These are phyloP conservation scores for Closterium sp. DNA, from an alignment of 139 green algal genomes.

Conservation along the genomic window DNA sequence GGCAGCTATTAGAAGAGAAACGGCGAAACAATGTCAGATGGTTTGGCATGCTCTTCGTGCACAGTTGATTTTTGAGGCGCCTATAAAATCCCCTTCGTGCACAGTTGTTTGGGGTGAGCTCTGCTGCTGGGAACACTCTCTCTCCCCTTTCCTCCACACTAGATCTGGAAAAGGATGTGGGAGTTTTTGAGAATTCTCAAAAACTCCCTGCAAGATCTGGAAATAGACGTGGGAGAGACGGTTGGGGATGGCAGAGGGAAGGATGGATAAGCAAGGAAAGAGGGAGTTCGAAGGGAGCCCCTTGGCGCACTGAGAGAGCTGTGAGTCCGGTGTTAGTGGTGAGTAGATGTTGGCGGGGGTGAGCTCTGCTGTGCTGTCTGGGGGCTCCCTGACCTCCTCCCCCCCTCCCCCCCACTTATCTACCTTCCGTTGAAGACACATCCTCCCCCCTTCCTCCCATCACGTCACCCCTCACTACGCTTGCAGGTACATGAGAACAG, in stretches of 20 bases:
- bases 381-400: constrained; percentile 75
- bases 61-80: too few species aligned
- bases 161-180: too few species aligned
- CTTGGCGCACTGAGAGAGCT: constrained; percentile 2
- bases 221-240: too few species aligned
- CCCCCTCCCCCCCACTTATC: constrained; percentile 38
- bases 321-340: background rate
- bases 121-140: constrained; percentile 58
- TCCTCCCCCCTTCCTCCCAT: too few species aligned
- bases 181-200: too few species aligned
- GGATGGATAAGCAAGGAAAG: background rate
- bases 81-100: too few species aligned
- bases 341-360: background rate
- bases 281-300: background rate
- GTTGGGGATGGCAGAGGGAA: background rate
- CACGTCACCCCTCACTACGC: too few species aligned
- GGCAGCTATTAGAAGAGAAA: background rate
- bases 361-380: constrained; percentile 14
- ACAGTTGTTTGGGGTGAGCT: constrained; percentile 13
- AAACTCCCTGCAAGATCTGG: too few species aligned
- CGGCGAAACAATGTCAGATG: too few species aligned
- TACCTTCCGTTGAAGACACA: too few species aligned
- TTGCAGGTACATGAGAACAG: constrained; percentile 77
- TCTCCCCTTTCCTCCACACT: constrained; percentile 78
- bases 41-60: background rate